Evolutionary conservation across 257 asterid species (phyloP).

Genomic region (Osmanthus fragrans): DNA sequence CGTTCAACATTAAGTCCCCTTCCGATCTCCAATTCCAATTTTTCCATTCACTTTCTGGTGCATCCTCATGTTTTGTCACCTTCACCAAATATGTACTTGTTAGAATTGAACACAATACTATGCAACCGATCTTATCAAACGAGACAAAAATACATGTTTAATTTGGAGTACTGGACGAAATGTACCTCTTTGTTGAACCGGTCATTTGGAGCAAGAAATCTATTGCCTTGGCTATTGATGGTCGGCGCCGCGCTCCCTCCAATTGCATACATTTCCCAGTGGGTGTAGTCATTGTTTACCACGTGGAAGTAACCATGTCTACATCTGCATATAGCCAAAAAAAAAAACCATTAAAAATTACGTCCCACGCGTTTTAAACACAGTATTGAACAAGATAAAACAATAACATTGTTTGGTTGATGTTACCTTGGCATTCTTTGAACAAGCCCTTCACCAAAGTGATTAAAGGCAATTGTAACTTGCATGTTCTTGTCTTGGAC

Average conservation of each 20-base stretch:
- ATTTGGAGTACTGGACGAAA: neutral
- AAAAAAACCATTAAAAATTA: neutral
- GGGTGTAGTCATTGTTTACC: slow-evolving; percentile 87
- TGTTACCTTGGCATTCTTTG: slow-evolving; percentile 81
- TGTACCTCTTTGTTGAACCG: slow-evolving; percentile 66
- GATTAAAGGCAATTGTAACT: slow-evolving; percentile 76
- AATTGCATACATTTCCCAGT: slow-evolving; percentile 92
- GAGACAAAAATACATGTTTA: too few species aligned
- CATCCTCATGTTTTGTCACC: slow-evolving; percentile 81
- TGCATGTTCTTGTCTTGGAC: slow-evolving; percentile 66
- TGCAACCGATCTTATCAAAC: neutral
- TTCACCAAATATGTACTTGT: slow-evolving; percentile 11
- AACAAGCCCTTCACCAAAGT: slow-evolving; percentile 86
- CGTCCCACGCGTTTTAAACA: neutral
- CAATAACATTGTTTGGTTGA: accelerated
- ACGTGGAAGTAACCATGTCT: slow-evolving; percentile 89
- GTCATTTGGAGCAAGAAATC: slow-evolving; percentile 66
- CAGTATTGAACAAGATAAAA: neutral
- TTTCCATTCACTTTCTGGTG: slow-evolving; percentile 68
- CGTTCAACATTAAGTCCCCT: slow-evolving; percentile 81
- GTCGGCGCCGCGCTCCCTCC: slow-evolving; percentile 91
- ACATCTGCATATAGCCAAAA: slow-evolving; percentile 50
- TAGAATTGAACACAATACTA: neutral
- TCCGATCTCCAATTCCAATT: slow-evolving; percentile 85
- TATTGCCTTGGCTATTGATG: slow-evolving; percentile 78